phyloP scores from a whole-genome alignment of 2,329 filamentous ascomycete species.

The Knoxdaviesia capensis region DNA sequence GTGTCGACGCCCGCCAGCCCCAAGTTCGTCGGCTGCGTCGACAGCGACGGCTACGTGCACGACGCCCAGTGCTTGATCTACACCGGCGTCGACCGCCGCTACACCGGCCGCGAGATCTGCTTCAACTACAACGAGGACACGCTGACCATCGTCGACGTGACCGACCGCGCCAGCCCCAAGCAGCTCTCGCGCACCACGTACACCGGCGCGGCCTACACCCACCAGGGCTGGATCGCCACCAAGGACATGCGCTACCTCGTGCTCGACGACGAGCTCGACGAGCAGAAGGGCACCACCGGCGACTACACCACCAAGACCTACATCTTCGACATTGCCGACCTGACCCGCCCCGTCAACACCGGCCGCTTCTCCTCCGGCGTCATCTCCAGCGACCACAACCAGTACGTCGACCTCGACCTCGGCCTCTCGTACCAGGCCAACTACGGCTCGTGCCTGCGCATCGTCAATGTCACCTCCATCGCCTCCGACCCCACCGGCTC shows the following conservation, averaged over 20 bases:
- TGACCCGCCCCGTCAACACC: slow-evolving; percentile 17
- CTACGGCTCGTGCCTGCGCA: slow-evolving; percentile 24
- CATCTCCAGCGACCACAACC: slow-evolving; percentile 23
- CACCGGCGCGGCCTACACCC: slow-evolving; percentile 31
- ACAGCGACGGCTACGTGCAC: slow-evolving; percentile 29
- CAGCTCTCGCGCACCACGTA: slow-evolving; percentile 32
- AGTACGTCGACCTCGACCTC: slow-evolving; percentile 16
- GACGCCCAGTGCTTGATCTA: slow-evolving; percentile 32
- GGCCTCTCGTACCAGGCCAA: slow-evolving; percentile 23
- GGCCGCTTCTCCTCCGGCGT: slow-evolving; percentile 18
- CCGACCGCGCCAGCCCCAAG: slow-evolving; percentile 20
- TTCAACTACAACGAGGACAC: slow-evolving; percentile 10
- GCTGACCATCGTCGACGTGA: slow-evolving; percentile 21
- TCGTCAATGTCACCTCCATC: slow-evolving; percentile 14
- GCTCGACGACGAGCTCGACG: slow-evolving; percentile 32
- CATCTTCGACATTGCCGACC: slow-evolving; percentile 23
- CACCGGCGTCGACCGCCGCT: slow-evolving; percentile 23
- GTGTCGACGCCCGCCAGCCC: slow-evolving; percentile 29
- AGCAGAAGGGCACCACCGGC: slow-evolving; percentile 19
- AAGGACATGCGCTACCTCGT: slow-evolving; percentile 20
- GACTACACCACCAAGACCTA: slow-evolving; percentile 24
- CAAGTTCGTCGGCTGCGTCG: slow-evolving; percentile 26
- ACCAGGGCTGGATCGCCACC: slow-evolving; percentile 31
- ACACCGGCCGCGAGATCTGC: slow-evolving; percentile 14
- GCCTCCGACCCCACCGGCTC: slow-evolving; percentile 16